Conservation (phyloP, 78 protist genomes). For the Protostelium mycophagum region DNA sequence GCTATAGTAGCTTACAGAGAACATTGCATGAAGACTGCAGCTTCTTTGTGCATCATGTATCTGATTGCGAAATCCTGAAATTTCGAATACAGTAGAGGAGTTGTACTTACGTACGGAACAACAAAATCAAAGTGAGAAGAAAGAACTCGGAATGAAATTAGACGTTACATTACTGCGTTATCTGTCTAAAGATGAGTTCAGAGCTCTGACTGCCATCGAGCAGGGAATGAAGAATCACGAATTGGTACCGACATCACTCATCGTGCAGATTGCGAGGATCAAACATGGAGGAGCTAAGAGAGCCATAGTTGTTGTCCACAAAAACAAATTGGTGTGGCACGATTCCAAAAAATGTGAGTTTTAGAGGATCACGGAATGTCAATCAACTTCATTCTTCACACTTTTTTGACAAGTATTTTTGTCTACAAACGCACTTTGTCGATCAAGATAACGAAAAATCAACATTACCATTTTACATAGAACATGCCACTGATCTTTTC, state of each 20-base stretch:
- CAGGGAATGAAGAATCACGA: conserved; percentile 93
- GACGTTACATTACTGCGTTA: conserved; percentile 76
- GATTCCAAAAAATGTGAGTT: conserved; percentile 61
- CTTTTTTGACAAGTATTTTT: too few relatives aligned
- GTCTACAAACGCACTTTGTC: too few relatives aligned
- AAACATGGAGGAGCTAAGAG: conserved; percentile 63
- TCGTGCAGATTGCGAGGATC: conserved; percentile 80
- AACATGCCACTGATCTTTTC: neutral
- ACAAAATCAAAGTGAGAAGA: too few relatives aligned
- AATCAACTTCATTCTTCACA: too few relatives aligned
- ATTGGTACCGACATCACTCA: conserved; percentile 82
- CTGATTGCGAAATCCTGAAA: too few relatives aligned
- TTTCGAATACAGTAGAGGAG: too few relatives aligned
- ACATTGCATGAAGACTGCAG: too few relatives aligned
- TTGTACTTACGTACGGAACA: too few relatives aligned
- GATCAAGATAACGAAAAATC: too few relatives aligned
- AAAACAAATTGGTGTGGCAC: conserved; percentile 80
- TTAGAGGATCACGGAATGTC: neutral
- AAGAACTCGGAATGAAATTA: conserved; percentile 64
- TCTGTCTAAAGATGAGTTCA: conserved; percentile 78
- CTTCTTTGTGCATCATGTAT: too few relatives aligned
- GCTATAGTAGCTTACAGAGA: too few relatives aligned
- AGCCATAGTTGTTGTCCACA: conserved; percentile 50
- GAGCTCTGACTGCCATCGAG: conserved; percentile 91
- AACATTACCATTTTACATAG: neutral